Conservation (phyloP, 108 stramenopile species). For the Aurantiochytrium sp. region DNA sequence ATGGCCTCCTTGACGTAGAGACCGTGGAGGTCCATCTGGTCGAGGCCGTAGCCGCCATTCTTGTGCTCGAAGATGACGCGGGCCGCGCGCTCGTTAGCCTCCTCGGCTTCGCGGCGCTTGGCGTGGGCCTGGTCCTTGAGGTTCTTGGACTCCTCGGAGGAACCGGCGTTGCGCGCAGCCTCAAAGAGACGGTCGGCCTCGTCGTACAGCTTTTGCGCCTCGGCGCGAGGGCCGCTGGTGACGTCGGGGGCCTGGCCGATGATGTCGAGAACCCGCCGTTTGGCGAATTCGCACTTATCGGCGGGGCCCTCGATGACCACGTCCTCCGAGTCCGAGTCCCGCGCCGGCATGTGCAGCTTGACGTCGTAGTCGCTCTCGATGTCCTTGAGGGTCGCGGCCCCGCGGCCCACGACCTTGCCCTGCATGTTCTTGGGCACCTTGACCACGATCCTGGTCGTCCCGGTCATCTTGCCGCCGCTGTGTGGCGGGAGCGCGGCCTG, state of each 20-base stretch:
- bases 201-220: conserved; percentile 25
- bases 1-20: conserved; percentile 1
- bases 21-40: conserved; percentile 23
- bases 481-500: too few species aligned
- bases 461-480: background rate
- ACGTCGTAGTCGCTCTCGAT: conserved; percentile 29
- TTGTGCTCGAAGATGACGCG: background rate
- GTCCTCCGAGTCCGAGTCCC: background rate
- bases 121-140: conserved; percentile 2
- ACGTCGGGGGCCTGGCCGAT: background rate
- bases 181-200: background rate
- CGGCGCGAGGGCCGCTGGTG: background rate
- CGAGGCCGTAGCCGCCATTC: conserved; percentile 6
- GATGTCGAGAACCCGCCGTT: background rate
- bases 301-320: background rate
- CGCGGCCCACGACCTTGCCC: background rate
- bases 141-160: background rate
- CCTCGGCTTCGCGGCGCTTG: background rate
- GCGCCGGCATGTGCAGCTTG: background rate
- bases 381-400: background rate
- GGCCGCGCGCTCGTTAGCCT: background rate
- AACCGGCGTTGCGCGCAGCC: background rate
- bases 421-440: conserved; percentile 10
- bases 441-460: background rate
- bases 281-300: background rate